These are phyloP conservation scores for Cryptococcus wingfieldii DNA, from an alignment of 1,284 basidiomycete genomes.

Conservation along the genomic window DNA sequence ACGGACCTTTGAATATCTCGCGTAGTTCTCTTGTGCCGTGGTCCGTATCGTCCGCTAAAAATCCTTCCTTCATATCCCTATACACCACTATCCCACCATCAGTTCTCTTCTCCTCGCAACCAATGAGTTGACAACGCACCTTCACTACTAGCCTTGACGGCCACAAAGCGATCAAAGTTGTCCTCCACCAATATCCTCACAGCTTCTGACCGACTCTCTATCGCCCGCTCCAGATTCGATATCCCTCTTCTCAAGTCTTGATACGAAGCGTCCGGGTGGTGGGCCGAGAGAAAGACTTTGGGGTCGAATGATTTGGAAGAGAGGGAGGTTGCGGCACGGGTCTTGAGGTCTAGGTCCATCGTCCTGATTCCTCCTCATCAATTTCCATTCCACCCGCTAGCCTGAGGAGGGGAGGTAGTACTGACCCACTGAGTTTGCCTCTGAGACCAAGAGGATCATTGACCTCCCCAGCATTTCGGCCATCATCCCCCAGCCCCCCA, in stretches of 20 bases:
- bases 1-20: conserved; percentile 75
- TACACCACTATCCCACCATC: conserved; percentile 63
- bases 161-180: conserved; percentile 96
- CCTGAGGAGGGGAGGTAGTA: not conserved
- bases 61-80: conserved; percentile 86
- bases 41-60: conserved; percentile 71
- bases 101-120: not conserved
- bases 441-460: conserved; percentile 47
- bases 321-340: conserved; percentile 61
- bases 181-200: conserved; percentile 93
- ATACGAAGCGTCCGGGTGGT: conserved; percentile 94
- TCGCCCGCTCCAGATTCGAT: conserved; percentile 63
- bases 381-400: not conserved
- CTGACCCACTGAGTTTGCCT: conserved; percentile 37
- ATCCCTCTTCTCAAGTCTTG: conserved; percentile 80
- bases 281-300: conserved; percentile 82
- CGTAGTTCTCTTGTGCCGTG: conserved; percentile 78
- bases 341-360: conserved; percentile 38
- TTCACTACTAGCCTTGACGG: conserved; percentile 93
- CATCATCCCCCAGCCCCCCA: conserved; percentile 30
- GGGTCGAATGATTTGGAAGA: conserved; percentile 95
- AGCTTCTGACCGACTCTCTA: conserved; percentile 86
- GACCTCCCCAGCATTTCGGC: conserved; percentile 33
- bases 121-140: conserved; percentile 54
- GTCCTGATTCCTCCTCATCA: conserved; percentile 13